phyloP scores from a whole-genome alignment of 2,329 filamentous ascomycete genomes.

The Fusarium graminum region DNA sequence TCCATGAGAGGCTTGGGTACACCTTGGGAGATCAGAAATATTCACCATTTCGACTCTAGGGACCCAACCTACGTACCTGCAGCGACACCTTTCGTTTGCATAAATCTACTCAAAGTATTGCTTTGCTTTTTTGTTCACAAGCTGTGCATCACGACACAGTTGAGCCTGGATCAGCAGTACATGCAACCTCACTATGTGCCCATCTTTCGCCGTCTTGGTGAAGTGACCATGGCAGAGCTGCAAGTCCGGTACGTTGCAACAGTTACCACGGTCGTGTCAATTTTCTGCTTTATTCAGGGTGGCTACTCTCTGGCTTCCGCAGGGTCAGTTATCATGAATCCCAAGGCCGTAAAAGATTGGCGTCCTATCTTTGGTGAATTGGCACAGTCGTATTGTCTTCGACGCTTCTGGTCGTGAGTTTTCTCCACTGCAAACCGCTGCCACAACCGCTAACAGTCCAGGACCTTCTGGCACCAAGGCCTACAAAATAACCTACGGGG shows the following conservation, averaged over 20 bases:
- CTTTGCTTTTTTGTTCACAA: constrained; percentile 34
- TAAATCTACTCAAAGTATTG: constrained; percentile 31
- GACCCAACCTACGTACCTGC: constrained; percentile 29
- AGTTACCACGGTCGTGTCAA: constrained; percentile 37
- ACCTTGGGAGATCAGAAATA: constrained; percentile 41
- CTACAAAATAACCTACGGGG: constrained; percentile 37
- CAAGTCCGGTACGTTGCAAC: constrained; percentile 40
- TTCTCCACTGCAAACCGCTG: not conserved
- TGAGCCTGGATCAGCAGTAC: constrained; percentile 31
- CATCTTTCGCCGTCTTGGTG: constrained; percentile 31
- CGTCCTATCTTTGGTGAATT: constrained; percentile 37
- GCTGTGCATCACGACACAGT: constrained; percentile 35
- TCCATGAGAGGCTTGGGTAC: constrained; percentile 42
- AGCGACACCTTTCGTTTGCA: constrained; percentile 16
- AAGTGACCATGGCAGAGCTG: constrained; percentile 26
- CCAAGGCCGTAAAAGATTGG: constrained; percentile 36
- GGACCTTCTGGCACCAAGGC: constrained; percentile 43
- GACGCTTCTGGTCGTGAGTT: constrained; percentile 42
- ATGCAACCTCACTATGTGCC: constrained; percentile 28
- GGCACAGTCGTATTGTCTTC: constrained; percentile 32
- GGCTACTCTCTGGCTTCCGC: constrained; percentile 37
- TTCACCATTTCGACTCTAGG: constrained; percentile 40
- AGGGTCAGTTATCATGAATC: constrained; percentile 25
- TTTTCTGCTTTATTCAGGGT: constrained; percentile 43
- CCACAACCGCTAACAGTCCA: not conserved